Percentiles rank a stretch among this genome's conserved stretches.
phyloP scores from a whole-genome alignment of 73 alveolate species.

The Tetrahymena borealis region DNA sequence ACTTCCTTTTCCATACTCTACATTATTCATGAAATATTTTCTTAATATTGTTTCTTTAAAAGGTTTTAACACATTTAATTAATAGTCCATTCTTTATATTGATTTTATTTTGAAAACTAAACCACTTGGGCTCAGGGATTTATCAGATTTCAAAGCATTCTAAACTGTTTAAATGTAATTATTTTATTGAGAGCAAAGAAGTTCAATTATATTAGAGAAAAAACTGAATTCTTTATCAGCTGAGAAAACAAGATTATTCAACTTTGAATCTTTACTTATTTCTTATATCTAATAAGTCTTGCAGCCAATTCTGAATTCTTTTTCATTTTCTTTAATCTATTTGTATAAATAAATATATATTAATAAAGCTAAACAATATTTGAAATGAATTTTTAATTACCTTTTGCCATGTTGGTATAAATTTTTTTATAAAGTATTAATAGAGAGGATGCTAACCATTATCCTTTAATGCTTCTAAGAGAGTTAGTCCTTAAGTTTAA shows the following conservation, averaged over 20 bases:
- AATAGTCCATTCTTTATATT: background rate
- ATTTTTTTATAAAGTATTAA: background rate
- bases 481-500: background rate
- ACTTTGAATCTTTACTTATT: background rate
- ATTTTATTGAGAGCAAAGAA: background rate
- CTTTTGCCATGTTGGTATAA: background rate
- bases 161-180: background rate
- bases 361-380: background rate
- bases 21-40: background rate
- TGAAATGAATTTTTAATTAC: background rate
- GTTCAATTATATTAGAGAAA: background rate
- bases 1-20: background rate
- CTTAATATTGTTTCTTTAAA: background rate
- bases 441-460: background rate
- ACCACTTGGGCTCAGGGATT: background rate
- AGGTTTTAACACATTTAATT: background rate
- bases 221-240: background rate
- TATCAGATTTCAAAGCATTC: background rate
- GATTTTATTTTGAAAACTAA: background rate
- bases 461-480: background rate
- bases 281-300: background rate
- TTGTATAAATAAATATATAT: background rate
- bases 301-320: background rate
- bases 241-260: background rate
- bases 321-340: background rate